Evolutionary conservation across 1,284 basidiomycete species (phyloP).

Genomic region (Mycosarcoma mackinlayi): DNA sequence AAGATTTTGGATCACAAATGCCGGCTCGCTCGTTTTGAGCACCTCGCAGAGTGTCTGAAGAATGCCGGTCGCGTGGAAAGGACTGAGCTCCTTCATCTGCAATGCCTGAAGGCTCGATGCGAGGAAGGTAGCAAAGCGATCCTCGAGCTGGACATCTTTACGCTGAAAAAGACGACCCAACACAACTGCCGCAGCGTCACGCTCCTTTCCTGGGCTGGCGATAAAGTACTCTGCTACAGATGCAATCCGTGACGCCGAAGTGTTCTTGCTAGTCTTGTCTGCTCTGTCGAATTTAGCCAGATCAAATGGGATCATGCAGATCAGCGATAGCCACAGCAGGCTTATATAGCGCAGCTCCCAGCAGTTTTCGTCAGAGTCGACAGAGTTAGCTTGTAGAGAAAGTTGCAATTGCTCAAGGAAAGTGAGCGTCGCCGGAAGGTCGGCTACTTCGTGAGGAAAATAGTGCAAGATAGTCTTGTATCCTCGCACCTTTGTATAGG

Average conservation of each 20-base stretch:
- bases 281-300: slow-evolving; percentile 83
- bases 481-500: slow-evolving; percentile 88
- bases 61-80: slow-evolving; percentile 73
- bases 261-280: slow-evolving; percentile 46
- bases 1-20: slow-evolving; percentile 38
- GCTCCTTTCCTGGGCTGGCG: slow-evolving; percentile 79
- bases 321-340: slow-evolving; percentile 90
- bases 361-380: neutral
- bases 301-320: slow-evolving; percentile 93
- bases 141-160: slow-evolving; percentile 40
- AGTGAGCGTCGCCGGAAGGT: slow-evolving; percentile 80
- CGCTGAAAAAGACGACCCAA: slow-evolving; percentile 82
- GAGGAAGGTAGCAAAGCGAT: slow-evolving; percentile 20
- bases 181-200: slow-evolving; percentile 79
- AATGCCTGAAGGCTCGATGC: slow-evolving; percentile 14
- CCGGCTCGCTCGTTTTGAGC: slow-evolving; percentile 72
- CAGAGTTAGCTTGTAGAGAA: neutral
- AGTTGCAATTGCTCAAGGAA: slow-evolving; percentile 73
- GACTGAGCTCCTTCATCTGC: slow-evolving; percentile 10
- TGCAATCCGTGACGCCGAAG: slow-evolving; percentile 74
- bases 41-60: slow-evolving; percentile 81
- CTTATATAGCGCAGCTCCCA: slow-evolving; percentile 89
- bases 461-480: slow-evolving; percentile 90
- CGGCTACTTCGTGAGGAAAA: slow-evolving; percentile 87
- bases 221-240: slow-evolving; percentile 75